Conservation (phyloP, 805 yeast species). For the Cyberlindnera veronae region DNA sequence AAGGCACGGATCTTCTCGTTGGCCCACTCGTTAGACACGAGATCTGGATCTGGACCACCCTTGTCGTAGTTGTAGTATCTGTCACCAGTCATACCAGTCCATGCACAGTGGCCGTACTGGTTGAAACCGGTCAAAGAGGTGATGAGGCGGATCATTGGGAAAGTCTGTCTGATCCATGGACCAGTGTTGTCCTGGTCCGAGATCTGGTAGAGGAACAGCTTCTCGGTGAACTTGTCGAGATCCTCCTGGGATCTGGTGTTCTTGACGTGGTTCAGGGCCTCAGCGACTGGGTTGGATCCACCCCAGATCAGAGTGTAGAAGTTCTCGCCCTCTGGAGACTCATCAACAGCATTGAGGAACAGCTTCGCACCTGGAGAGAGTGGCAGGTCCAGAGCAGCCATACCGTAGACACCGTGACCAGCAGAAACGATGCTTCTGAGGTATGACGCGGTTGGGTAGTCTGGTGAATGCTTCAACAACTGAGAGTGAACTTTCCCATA, state of each 20-base stretch:
- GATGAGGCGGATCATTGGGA: constrained; percentile 27
- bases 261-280: constrained; percentile 26
- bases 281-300: constrained; percentile 32
- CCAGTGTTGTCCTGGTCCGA: constrained; percentile 35
- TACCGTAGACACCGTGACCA: constrained; percentile 29
- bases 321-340: constrained; percentile 13
- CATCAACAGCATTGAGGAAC: constrained; percentile 27
- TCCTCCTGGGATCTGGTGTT: constrained; percentile 17
- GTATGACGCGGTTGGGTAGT: constrained; percentile 28
- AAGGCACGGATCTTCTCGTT: constrained; percentile 22
- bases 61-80: constrained; percentile 20
- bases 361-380: constrained; percentile 27
- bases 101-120: constrained; percentile 28
- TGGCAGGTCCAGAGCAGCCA: constrained; percentile 17
- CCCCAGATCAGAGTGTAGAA: constrained; percentile 31
- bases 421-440: constrained; percentile 25
- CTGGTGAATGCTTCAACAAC: constrained; percentile 26
- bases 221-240: constrained; percentile 16
- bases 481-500: constrained; percentile 28
- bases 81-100: constrained; percentile 34
- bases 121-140: constrained; percentile 30
- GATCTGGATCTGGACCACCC: constrained; percentile 27
- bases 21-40: constrained; percentile 28
- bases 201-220: constrained; percentile 28
- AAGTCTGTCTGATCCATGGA: constrained; percentile 30